These are phyloP conservation scores for Dianthus caryophyllus DNA, from an alignment of 148 eudicot species.

Conservation along the genomic window DNA sequence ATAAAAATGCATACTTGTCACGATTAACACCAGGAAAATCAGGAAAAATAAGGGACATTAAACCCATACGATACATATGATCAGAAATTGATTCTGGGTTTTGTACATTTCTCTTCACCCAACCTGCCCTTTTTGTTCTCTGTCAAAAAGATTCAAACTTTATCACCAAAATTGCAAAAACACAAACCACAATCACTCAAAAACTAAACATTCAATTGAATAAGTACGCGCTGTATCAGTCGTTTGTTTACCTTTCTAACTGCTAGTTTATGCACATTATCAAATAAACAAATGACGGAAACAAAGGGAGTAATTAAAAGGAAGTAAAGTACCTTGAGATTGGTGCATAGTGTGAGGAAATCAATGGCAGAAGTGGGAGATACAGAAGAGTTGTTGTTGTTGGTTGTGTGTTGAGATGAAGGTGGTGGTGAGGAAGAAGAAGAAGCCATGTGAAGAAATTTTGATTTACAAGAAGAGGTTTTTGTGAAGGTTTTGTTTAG, in stretches of 20 bases:
- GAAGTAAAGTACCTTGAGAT: slow-evolving; percentile 61
- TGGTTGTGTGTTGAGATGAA: not conserved
- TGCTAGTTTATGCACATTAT: too few relatives aligned
- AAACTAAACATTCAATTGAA: not conserved
- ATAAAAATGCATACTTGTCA: slow-evolving; percentile 52
- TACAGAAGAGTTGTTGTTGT: slow-evolving; percentile 16
- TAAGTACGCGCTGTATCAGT: too few relatives aligned
- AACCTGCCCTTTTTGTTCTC: slow-evolving; percentile 92
- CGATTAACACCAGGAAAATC: slow-evolving; percentile 85
- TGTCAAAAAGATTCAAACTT: slow-evolving; percentile 20
- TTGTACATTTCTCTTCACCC: slow-evolving; percentile 59
- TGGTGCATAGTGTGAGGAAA: slow-evolving; percentile 78
- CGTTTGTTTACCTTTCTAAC: too few relatives aligned
- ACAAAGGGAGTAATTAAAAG: not conserved
- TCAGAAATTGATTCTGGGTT: slow-evolving; percentile 91
- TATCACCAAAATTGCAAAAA: not conserved
- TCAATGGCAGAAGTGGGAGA: slow-evolving; percentile 82
- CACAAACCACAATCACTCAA: not conserved
- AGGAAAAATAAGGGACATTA: slow-evolving; percentile 81
- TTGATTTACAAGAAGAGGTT: not conserved
- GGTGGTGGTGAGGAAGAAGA: slow-evolving; percentile 8
- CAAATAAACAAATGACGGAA: too few relatives aligned
- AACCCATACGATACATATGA: slow-evolving; percentile 95
- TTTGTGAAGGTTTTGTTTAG: too few relatives aligned
- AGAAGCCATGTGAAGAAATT: slow-evolving; percentile 26